phyloP scores from a whole-genome alignment of 179 eudicot species.

The Beta lomatogona region DNA sequence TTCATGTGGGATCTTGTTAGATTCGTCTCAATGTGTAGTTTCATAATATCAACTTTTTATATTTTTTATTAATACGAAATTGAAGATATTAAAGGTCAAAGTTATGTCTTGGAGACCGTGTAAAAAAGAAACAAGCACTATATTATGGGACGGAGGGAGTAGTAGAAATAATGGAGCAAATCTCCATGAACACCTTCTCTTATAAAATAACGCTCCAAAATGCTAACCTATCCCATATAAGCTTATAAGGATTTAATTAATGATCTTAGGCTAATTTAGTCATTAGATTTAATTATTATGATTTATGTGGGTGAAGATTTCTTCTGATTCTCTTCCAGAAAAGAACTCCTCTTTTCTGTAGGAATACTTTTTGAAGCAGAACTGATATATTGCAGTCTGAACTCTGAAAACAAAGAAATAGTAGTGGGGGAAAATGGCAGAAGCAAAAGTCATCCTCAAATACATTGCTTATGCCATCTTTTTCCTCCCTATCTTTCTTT shows the following conservation, averaged over 20 bases:
- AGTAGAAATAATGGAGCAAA: neutral
- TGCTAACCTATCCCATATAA: neutral
- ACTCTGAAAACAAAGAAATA: neutral
- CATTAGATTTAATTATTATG: neutral
- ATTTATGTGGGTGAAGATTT: slow-evolving; percentile 7
- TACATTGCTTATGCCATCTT: slow-evolving; percentile 33
- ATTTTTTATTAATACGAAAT: too few species aligned
- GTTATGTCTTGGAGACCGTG: too few species aligned
- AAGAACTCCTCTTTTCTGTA: neutral
- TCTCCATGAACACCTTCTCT: neutral
- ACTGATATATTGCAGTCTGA: slow-evolving; percentile 2
- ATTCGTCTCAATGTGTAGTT: too few species aligned
- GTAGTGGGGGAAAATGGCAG: slow-evolving; percentile 22
- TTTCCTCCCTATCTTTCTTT: slow-evolving; percentile 32
- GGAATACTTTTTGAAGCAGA: slow-evolving; percentile 6
- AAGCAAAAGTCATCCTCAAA: slow-evolving; percentile 29
- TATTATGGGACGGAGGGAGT: too few species aligned
- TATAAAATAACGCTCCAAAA: neutral
- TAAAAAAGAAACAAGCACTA: too few species aligned
- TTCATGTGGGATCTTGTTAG: too few species aligned
- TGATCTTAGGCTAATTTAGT: neutral
- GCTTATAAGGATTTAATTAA: neutral
- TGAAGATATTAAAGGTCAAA: too few species aligned
- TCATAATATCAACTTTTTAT: too few species aligned
- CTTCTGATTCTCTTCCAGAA: neutral